Base-by-base conservation (phyloP, 1,284 basidiomycete species). In the Trichosporon sp. region DNA sequence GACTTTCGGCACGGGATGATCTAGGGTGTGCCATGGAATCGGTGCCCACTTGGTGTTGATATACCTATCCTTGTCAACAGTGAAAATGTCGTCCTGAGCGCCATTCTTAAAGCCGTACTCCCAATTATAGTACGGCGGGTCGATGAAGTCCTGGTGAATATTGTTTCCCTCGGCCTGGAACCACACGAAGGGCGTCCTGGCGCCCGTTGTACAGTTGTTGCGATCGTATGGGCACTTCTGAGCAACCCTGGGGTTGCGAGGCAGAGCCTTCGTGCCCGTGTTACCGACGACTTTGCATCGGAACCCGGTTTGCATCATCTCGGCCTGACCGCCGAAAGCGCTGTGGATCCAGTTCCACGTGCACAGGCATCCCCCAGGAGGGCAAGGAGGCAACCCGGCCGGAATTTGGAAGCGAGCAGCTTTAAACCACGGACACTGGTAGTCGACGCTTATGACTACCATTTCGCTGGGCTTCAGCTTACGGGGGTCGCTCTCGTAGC, bases 311-410 rank as follows among this genome's bases (percentile, higher is more conserved):
- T 23, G 32, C 44, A 58, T 58, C 61, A 62, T 62, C 44, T 62
- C 37, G 8, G 16, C 25, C 25, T 29, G 27, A 7, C 52, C 52
- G 52, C 52, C 52, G 27, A 29, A 31, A 9, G 49, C 21, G 7
- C 7, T n/a, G 40, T 62, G 61, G 40, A 58, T 33, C 61, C 61
- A 62, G 61, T 62, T 62, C 82, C 85, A 91, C 3, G 86, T 84
- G 74, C 89, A 89, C n/a, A 81, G 84, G 72, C 89, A 90, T 33
- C 84, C 85, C 13, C 83, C 85, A 2, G 84, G 73, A 0, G 87
- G 86, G 72, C 89, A 90, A 19, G 85, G 81, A 0, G 89, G 89
- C 84, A 90, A 16, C 8, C 19, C 44, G 14, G 46, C 46, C 31
- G 37, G 56, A 14, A 57, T 33, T n/a, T 32, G n/a, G n/a, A 33